Evolutionary conservation across 768 basidiomycete species (phyloP).

Genomic region (Leccinum broughii): DNA sequence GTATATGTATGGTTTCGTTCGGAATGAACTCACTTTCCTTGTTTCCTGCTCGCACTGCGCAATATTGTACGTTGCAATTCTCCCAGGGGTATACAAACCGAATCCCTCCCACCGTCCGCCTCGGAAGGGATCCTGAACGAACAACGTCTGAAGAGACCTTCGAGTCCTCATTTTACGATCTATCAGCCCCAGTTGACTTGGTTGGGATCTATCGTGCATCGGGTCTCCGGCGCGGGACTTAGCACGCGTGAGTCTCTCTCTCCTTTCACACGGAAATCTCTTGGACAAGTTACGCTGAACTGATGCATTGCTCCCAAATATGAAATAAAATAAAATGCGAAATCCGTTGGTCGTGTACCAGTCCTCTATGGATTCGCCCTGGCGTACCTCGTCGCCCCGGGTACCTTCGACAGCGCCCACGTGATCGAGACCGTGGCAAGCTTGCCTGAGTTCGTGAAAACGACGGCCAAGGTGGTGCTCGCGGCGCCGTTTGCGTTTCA

Average conservation of each 20-base stretch:
- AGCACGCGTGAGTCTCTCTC: conserved; percentile 43
- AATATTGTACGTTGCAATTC: background rate
- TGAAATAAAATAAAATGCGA: background rate
- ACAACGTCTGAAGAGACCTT: conserved; percentile 87
- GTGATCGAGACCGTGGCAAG: conserved; percentile 70
- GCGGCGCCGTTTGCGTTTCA: conserved; percentile 92
- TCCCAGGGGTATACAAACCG: conserved; percentile 57
- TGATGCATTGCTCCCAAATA: background rate
- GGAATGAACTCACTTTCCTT: background rate
- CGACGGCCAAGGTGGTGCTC: conserved; percentile 71
- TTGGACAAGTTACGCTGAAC: background rate
- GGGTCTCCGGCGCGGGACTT: conserved; percentile 80
- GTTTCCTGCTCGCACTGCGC: background rate
- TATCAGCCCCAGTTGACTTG: conserved; percentile 96
- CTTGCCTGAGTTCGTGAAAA: conserved; percentile 77
- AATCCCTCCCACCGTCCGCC: conserved; percentile 62
- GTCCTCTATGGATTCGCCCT: conserved; percentile 89
- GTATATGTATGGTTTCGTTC: background rate
- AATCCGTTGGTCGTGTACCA: conserved; percentile 27
- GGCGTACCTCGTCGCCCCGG: conserved; percentile 81
- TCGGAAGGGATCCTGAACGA: conserved; percentile 71
- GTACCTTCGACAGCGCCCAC: conserved; percentile 75
- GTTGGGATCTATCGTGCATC: conserved; percentile 82
- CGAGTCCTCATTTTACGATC: conserved; percentile 93
- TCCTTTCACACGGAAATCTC: background rate